Evolutionary conservation across 75 land plant species (phyloP), one percentile per base, ranked within the genome.

Genomic region (Ceratopteris richardii): DNA sequence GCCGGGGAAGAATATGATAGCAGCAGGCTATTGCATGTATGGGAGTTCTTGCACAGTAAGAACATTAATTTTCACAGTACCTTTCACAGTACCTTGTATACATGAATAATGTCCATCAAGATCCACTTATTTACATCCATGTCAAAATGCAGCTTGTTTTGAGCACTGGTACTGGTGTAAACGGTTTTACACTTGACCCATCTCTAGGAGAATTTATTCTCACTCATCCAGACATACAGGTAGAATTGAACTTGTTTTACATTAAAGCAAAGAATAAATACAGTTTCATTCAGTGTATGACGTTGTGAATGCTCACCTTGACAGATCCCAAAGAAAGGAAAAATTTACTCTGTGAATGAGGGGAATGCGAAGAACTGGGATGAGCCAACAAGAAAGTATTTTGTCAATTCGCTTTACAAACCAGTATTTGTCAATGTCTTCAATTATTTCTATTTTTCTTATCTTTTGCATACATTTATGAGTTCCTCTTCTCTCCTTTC

Each of bases 341-440:
- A 90, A 63, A 94, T 94, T 18, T 94, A 94, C 67, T 94, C 98
- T 4, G 98, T 94, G 24, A 94, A 94, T 57, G 98, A 94, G 76
- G 98, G 98, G 61, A 94, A 94, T 76, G 86, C 98, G 19, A 90
- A 83, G 67, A 79, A 94, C 64, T 94, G 98, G 98, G 98, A 94
- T 70, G 80, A 66, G 41, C 91, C 98, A 51, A 94, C 98, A 2
- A 72, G 75, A 30, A 79, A 75, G 97, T 91, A 75, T 44, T 76
- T 59, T 7, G 24, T 4, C 13, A 50, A 14, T 47, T 30, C 5
- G 36, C 51, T 51, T 46, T 19, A 18, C 0, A 18, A 36, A 21
- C 9, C 9, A 33, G 37, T 33, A 33, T 4, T 33, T 33, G 37
- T 4, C 37, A 3, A 33, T 33, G 3, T 33, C 37, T 33, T 3